phyloP scores from a whole-genome alignment of 2,329 filamentous ascomycete species.

The Clarireedia sp. region DNA sequence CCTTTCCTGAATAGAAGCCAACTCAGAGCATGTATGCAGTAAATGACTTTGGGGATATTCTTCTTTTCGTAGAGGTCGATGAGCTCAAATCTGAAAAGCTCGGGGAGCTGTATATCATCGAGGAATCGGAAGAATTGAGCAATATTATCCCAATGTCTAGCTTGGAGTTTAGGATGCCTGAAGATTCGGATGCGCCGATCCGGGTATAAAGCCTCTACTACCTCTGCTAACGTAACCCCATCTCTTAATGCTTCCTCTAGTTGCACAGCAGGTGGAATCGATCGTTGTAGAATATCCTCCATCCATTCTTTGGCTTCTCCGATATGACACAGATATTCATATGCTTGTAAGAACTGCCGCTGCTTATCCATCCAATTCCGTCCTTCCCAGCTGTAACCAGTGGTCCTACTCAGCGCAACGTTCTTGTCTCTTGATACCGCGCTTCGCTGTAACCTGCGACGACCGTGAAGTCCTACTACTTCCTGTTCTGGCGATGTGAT shows the following conservation, averaged over 20 bases:
- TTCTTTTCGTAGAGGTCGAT: slow-evolving; percentile 99
- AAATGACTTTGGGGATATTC: slow-evolving; percentile 98
- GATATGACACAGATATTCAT: slow-evolving; percentile 98
- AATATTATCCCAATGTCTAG: slow-evolving; percentile 95
- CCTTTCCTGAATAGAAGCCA: slow-evolving; percentile 96
- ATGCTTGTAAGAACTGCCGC: slow-evolving; percentile 89
- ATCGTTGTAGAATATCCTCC: slow-evolving; percentile 76
- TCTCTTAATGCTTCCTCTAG: slow-evolving; percentile 87
- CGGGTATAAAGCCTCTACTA: slow-evolving; percentile 83
- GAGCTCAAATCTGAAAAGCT: slow-evolving; percentile 92
- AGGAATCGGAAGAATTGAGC: slow-evolving; percentile 92
- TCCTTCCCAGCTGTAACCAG: slow-evolving; percentile 64
- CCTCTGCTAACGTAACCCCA: slow-evolving; percentile 87
- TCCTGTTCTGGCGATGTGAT: slow-evolving; percentile 74
- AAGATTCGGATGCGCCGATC: slow-evolving; percentile 75
- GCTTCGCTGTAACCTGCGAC: slow-evolving; percentile 71
- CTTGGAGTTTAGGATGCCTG: slow-evolving; percentile 76
- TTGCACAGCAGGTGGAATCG: slow-evolving; percentile 86
- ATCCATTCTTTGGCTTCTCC: slow-evolving; percentile 99
- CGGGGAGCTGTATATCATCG: slow-evolving; percentile 83
- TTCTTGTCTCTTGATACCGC: slow-evolving; percentile 31
- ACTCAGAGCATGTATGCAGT: slow-evolving; percentile 94
- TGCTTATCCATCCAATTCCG: slow-evolving; percentile 99
- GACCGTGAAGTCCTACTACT: slow-evolving; percentile 78
- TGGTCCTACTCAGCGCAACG: slow-evolving; percentile 39